Conservation (phyloP, 2,329 filamentous ascomycete genomes). For the Elsinoe australis region DNA sequence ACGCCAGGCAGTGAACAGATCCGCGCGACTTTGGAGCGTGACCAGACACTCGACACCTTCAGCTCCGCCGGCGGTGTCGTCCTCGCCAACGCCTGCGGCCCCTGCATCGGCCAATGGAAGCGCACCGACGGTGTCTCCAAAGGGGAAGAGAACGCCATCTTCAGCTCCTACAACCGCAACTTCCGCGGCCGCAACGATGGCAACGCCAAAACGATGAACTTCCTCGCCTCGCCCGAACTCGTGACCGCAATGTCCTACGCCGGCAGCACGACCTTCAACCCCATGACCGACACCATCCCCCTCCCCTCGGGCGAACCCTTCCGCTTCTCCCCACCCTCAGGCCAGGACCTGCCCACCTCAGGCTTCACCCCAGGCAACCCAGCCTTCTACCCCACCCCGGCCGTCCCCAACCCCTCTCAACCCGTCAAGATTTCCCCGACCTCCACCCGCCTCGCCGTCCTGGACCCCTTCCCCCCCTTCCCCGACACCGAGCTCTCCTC, state of each 20-base stretch:
- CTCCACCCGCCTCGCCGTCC: constrained; percentile 81
- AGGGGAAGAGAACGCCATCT: constrained; percentile 84
- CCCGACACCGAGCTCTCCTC: constrained; percentile 64
- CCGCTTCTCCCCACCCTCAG: constrained; percentile 69
- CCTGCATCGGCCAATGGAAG: constrained; percentile 93
- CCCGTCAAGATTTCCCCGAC: constrained; percentile 72
- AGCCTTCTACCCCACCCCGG: constrained; percentile 63
- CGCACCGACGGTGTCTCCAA: constrained; percentile 78
- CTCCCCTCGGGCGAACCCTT: constrained; percentile 76
- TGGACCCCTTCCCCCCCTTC: constrained; percentile 86
- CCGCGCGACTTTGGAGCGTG: constrained; percentile 82
- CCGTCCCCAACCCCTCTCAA: constrained; percentile 61
- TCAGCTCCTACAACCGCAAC: constrained; percentile 97
- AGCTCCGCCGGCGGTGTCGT: constrained; percentile 78
- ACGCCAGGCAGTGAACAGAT: constrained; percentile 97
- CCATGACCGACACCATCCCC: constrained; percentile 74
- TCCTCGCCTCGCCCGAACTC: constrained; percentile 90
- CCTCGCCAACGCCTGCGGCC: constrained; percentile 86
- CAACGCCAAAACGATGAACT: constrained; percentile 96
- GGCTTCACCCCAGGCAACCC: constrained; percentile 78
- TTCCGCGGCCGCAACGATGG: constrained; percentile 96
- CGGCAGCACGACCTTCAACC: constrained; percentile 87
- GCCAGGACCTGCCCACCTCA: constrained; percentile 53
- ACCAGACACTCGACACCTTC: constrained; percentile 79
- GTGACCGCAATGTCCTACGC: constrained; percentile 95